phyloP scores from a whole-genome alignment of 495 filamentous ascomycete genomes.

The Xylaria longipes region DNA sequence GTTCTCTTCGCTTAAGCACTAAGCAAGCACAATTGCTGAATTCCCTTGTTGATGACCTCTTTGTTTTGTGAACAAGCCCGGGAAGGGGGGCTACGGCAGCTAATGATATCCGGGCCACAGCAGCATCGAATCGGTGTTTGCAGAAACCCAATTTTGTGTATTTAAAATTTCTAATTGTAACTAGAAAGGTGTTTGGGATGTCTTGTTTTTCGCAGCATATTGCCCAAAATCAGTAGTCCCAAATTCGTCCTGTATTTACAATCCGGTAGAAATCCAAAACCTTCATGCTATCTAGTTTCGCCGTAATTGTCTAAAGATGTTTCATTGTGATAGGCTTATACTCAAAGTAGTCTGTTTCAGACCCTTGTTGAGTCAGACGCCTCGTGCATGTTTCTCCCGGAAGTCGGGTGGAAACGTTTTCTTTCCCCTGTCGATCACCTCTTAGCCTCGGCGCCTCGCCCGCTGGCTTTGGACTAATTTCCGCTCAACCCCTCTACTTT shows the following conservation, averaged over 20 bases:
- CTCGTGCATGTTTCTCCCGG: not conserved
- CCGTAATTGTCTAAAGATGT: not conserved
- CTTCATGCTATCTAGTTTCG: not conserved
- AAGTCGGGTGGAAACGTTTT: constrained; percentile 9
- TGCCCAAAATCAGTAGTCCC: not conserved
- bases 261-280: not conserved
- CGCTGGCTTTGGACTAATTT: constrained; percentile 8
- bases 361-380: not conserved
- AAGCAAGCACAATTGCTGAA: constrained; percentile 18
- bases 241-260: not conserved
- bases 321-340: not conserved
- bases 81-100: constrained; percentile 8
- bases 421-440: constrained; percentile 21
- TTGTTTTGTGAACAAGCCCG: constrained; percentile 20
- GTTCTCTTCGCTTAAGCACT: constrained; percentile 57
- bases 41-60: constrained; percentile 22
- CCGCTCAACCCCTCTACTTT: constrained; percentile 2
- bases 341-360: constrained; percentile 8
- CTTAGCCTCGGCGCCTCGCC: constrained; percentile 1
- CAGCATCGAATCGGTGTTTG: constrained; percentile 3
- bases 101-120: constrained; percentile 25
- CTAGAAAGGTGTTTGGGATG: constrained; percentile 5
- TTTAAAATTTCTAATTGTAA: constrained; percentile 26
- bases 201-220: not conserved
- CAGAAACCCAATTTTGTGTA: constrained; percentile 22